These are phyloP conservation scores for Chalaropsis ovoidea DNA, from an alignment of 2,329 filamentous ascomycete genomes.

Conservation along the genomic window DNA sequence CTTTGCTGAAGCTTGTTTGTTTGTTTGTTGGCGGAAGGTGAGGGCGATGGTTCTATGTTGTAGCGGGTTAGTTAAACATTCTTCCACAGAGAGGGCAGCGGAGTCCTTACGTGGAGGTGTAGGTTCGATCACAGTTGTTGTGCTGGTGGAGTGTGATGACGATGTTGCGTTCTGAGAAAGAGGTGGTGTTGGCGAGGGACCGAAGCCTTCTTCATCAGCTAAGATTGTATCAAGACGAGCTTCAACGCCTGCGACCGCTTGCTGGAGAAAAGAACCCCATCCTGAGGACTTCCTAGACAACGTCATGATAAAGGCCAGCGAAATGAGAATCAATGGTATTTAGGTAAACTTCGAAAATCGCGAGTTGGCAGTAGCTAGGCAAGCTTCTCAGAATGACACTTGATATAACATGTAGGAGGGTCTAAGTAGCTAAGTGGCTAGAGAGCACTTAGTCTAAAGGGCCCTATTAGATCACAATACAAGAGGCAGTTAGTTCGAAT, in stretches of 20 bases:
- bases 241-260: conserved; percentile 88
- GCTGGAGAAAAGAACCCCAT: conserved; percentile 75
- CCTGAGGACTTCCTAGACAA: conserved; percentile 7
- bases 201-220: conserved; percentile 56
- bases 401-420: no score
- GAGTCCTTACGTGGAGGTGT: neutral
- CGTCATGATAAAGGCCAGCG: neutral
- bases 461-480: no score
- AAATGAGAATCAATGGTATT: no score
- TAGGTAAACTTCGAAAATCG: neutral
- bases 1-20: conserved; percentile 84
- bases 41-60: conserved; percentile 32
- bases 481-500: no score
- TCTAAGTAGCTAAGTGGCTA: no score
- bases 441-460: no score
- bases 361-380: no score
- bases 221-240: conserved; percentile 86
- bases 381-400: no score
- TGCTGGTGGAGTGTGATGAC: neutral
- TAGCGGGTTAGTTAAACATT: neutral
- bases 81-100: neutral
- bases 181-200: neutral
- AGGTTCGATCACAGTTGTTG: neutral
- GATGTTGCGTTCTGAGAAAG: neutral
- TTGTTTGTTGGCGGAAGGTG: conserved; percentile 52